Evolutionary conservation across 441 rosid species (phyloP), one percentile per base, ranked within the genome.

Genomic region (Cnidoscolus chayamansa): DNA sequence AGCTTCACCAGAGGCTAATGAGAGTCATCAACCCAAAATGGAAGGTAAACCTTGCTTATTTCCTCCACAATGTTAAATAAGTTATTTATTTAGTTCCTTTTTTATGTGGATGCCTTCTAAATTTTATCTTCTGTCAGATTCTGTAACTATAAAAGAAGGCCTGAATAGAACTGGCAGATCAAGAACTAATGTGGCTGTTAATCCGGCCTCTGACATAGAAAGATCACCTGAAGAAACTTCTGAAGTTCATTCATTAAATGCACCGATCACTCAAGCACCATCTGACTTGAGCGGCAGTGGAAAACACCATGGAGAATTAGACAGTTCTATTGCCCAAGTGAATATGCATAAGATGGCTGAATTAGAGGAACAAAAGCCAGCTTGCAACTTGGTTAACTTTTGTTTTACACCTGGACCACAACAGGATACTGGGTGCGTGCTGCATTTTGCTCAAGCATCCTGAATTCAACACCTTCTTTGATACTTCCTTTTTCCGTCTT

Each of bases 121-220:
- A 62, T 57, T 68, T 35, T 63, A 7, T 62, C 1, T 19, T 54
- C 76, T 32, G 32, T 72, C 31, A 51, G 67, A 54, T 74, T 72
- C 66, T 66, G 77, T 75, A 74, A 84, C 62, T 70, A 51, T 58
- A 56, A 72, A 81, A 62, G 81, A 64, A 71, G 89, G 84, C n/a
- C 37, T 69, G 47, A 70, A 74, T 70, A 74, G 71, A 50, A 68
- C 35, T 68, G 63, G 63, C 70, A 76, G 32, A 53, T 32, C 68
- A 56, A 76, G 68, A 71, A 68, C 68, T 57, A 72, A 76, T 13
- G 79, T 78, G 78, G 67, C 40, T 70, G 70, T 64, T 13, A 47
- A 67, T 63, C 48, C 71, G 63, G 60, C 72, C 72, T 51, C 70
- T 30, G 73, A 65, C 13, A 20, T 74, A 7, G 74, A 79, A 66